Base-by-base conservation (phyloP, 1,284 basidiomycete genomes). In the Microbotryum scabiosae region DNA sequence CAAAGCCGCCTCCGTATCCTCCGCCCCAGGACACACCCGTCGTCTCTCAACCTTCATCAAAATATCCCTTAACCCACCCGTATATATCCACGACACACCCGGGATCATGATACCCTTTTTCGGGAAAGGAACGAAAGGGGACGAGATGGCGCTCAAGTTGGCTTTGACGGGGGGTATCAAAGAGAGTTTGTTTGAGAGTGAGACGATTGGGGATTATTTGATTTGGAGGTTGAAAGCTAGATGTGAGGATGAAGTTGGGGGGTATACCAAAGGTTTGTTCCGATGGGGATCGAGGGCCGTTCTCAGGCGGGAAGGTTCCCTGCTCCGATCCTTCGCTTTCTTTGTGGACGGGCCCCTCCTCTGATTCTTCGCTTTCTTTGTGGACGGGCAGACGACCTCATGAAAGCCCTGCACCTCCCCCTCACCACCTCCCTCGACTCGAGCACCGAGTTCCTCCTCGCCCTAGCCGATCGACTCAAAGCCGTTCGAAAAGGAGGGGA, bases 51-150 rank as follows among this genome's bases (percentile, higher is more conserved):
- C 85, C 16, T 83, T 88, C 32, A 79, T 93, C 51, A 89, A 89
- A 74, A 79, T 94, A 52, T 85, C 84, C 41, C 75, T 85, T 58
- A 81, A 85, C 65, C 93, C 86, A 4, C 80, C 85, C 6, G 86
- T 97, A 20, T 97, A 98, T 76, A 88, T 94, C 4, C 93, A 87
- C 73, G 94, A 98, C 78, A 87, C 90, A 6, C 96, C 94, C 0
- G 96, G 94, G 1, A 88, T 97, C 46, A 97, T 98, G 93, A 80
- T 97, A 41, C 91, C 93, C 5, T 97, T 88, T 76, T 81, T 97
- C n/a, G 94, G 94, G 1, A 82, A 80, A 59, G 91, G 91, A 1
- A 80, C 82, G 52, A 78, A 79, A 62, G 94, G 91, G 26, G 86
- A 90, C 51, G 94, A 98, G 75, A 81, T 88, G 65, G 94, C 90